These are phyloP conservation scores for Alternaria sp. DNA, from an alignment of 2,329 filamentous ascomycete genomes.

Conservation along the genomic window DNA sequence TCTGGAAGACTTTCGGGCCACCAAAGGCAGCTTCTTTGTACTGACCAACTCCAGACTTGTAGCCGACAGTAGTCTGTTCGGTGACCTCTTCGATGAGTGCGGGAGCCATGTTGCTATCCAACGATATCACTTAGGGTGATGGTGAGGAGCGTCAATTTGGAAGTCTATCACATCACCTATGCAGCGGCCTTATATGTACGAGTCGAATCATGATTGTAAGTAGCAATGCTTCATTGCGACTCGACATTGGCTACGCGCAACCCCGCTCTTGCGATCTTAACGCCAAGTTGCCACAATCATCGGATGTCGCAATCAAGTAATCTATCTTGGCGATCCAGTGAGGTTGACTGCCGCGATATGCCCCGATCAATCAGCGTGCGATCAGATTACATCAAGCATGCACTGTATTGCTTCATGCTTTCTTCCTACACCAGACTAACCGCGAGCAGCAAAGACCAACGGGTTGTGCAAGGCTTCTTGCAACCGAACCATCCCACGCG, in stretches of 20 bases:
- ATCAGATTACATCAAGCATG: conserved; percentile 38
- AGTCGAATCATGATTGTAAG: not conserved
- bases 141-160: not conserved
- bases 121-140: not conserved
- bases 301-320: not conserved
- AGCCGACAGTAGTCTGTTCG: conserved; percentile 31
- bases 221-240: conserved; percentile 1
- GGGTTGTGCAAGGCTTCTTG: conserved; percentile 4
- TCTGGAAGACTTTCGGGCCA: conserved; percentile 52
- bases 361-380: conserved; percentile 27
- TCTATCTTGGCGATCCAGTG: conserved; percentile 9
- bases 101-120: conserved; percentile 49
- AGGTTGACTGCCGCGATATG: conserved; percentile 14
- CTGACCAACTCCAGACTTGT: conserved; percentile 44
- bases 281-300: conserved; percentile 42
- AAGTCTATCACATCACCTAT: not conserved
- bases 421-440: conserved; percentile 18
- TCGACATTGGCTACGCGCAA: not conserved
- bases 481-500: conserved; percentile 3
- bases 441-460: not conserved
- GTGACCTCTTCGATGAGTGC: conserved; percentile 49
- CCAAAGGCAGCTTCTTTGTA: conserved; percentile 54
- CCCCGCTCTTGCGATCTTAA: conserved; percentile 20
- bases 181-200: conserved; percentile 20
- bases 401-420: conserved; percentile 37